Conservation (phyloP, 208 protist genomes). For the Leishmania martiniquensis region DNA sequence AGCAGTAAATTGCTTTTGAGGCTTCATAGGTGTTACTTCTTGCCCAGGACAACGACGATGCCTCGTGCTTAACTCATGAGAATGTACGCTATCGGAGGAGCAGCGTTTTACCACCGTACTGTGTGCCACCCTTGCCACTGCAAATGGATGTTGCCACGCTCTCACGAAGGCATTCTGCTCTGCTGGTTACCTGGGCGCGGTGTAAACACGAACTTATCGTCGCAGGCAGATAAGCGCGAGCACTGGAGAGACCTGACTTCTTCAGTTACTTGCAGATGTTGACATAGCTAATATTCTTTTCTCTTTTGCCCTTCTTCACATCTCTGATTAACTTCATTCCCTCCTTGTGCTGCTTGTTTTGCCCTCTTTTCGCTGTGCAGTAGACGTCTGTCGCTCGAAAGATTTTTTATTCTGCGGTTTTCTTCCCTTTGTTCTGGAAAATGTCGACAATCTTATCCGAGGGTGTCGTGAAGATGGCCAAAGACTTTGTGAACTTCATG, state of each 20-base stretch:
- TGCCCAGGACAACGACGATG: neutral
- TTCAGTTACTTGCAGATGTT: too few species aligned
- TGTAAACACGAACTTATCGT: neutral
- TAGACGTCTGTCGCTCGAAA: too few species aligned
- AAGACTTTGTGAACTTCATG: slow-evolving; percentile 72
- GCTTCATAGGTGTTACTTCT: too few species aligned
- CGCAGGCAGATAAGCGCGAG: neutral
- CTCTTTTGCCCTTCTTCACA: too few species aligned
- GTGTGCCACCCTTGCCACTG: neutral
- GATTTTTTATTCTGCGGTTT: neutral
- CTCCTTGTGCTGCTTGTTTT: too few species aligned
- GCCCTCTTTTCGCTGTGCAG: too few species aligned
- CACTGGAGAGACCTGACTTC: too few species aligned
- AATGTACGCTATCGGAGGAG: neutral
- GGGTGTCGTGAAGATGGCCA: slow-evolving; percentile 34
- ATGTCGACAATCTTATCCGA: slow-evolving; percentile 35
- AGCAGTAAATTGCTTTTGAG: too few species aligned
- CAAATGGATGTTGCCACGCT: neutral
- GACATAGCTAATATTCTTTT: neutral
- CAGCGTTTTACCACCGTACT: neutral
- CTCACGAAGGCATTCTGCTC: too few species aligned
- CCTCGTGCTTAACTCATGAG: neutral
- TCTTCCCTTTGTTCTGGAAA: neutral
- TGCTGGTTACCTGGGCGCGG: neutral
- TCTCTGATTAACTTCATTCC: too few species aligned